Base-by-base conservation (phyloP, 768 basidiomycete genomes). In the Rhodotorula taiwanensis region DNA sequence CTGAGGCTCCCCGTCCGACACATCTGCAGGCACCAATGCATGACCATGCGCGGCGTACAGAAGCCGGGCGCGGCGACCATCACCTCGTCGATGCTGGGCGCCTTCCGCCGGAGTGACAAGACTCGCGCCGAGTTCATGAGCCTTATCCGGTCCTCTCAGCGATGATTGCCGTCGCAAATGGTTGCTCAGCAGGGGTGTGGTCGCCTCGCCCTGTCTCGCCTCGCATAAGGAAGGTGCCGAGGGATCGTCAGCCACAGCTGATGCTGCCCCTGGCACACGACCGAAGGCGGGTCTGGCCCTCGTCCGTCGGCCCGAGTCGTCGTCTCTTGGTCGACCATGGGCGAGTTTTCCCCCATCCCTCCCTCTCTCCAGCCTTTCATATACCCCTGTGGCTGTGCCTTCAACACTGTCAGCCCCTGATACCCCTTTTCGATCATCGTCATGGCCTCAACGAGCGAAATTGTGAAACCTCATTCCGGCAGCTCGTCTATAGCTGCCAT, bases 1-100 rank as follows among this genome's bases (percentile, higher is more conserved):
- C 49, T 47, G 20, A n/a, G 8, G 23, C 30, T 39, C 36, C 5
- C 21, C 45, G 0, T 34, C 16, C 39, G 8, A n/a, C n/a, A n/a
- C n/a, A n/a, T n/a, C n/a, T 20, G 27, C 72, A 93, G 90, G 28
- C 94, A 98, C 77, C 82, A 97, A 76, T 98, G 94, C 75, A 99
- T 99, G 95, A 92, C 94, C 5, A 98, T 98, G 94, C 87, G 95
- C 66, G 95, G 95, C 57, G 95, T 99, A 14, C 95, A 99, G 78
- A 99, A 99, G 77, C 94, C 94, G 4, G 95, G 95, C 30, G 82
- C 94, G 11, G 83, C 88, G 28, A 99, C 95, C 1, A 87, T 92
- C 49, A 99, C 95, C 10, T 92, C 89, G 9, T 94, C 92, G 71
- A 99, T 99, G 95, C 80, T 97, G 55, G 95, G 95, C 21, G 95